Percentiles rank a stretch among this genome's conserved stretches.
phyloP scores from a whole-genome alignment of 1,139 yeast species.

The Kluyveromyces sp. region DNA sequence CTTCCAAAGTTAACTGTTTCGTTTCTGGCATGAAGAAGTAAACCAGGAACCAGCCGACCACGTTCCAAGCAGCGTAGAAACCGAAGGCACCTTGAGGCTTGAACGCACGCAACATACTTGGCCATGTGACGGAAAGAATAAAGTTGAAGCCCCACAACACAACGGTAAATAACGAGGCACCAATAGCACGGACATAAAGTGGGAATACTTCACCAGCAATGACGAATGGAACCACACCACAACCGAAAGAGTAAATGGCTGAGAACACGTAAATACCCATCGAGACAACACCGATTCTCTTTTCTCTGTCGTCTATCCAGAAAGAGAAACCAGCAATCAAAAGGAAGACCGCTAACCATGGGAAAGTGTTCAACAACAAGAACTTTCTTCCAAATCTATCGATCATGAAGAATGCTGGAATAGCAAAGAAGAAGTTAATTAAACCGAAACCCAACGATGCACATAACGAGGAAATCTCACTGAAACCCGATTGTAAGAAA shows the following conservation, averaged over 20 bases:
- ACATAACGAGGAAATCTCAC: slow-evolving; percentile 53
- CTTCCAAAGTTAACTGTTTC: slow-evolving; percentile 62
- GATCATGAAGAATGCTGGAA: slow-evolving; percentile 78
- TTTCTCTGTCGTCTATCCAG: slow-evolving; percentile 47
- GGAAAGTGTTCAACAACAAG: slow-evolving; percentile 65
- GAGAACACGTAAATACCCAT: slow-evolving; percentile 70
- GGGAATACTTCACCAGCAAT: slow-evolving; percentile 88
- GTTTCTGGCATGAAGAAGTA: slow-evolving; percentile 66
- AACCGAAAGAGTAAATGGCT: slow-evolving; percentile 73
- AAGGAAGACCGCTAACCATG: slow-evolving; percentile 61
- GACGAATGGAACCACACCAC: slow-evolving; percentile 88
- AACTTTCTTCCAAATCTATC: slow-evolving; percentile 74
- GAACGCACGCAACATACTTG: slow-evolving; percentile 57
- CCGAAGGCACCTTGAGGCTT: slow-evolving; percentile 82
- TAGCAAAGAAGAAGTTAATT: slow-evolving; percentile 71
- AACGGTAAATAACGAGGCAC: slow-evolving; percentile 80
- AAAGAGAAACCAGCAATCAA: slow-evolving; percentile 73
- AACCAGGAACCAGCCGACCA: slow-evolving; percentile 64
- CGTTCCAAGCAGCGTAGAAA: slow-evolving; percentile 83
- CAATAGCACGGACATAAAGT: slow-evolving; percentile 74
- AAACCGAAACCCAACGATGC: slow-evolving; percentile 88
- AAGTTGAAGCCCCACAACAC: slow-evolving; percentile 85
- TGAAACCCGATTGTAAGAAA: slow-evolving; percentile 60
- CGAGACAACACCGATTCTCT: slow-evolving; percentile 59
- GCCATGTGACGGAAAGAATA: slow-evolving; percentile 78